A percentile compares a stretch with the other conserved stretches of the same genome.
Conservation (phyloP, 75 land plant genomes). For the Isoetes taiwanensis region DNA sequence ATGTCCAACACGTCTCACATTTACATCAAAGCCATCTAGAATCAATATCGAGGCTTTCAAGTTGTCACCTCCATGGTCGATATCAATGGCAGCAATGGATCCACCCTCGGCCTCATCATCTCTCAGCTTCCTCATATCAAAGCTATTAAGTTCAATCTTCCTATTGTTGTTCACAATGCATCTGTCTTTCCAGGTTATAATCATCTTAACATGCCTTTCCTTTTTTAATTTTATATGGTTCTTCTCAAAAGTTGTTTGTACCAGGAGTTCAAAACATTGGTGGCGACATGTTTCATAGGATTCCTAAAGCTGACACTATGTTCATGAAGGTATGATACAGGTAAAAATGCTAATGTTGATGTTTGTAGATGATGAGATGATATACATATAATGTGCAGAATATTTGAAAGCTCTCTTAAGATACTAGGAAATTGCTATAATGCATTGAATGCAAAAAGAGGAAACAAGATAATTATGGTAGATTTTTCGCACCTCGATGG, state of each 20-base stretch:
- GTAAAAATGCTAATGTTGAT: not conserved
- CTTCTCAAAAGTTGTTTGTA: not conserved
- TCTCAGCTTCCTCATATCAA: constrained; percentile 16
- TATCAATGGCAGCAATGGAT: constrained; percentile 61
- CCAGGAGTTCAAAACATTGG: constrained; percentile 48
- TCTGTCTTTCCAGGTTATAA: constrained; percentile 33
- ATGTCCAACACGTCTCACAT: constrained; percentile 29
- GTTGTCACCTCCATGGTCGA: constrained; percentile 45
- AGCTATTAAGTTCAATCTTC: constrained; percentile 64
- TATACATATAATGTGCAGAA: constrained; percentile 14
- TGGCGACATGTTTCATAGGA: constrained; percentile 57
- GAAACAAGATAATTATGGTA: constrained; percentile 32
- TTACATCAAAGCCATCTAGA: constrained; percentile 42
- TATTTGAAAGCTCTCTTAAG: constrained; percentile 34
- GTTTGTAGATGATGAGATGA: not conserved
- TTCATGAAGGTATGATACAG: constrained; percentile 53
- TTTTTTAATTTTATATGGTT: not conserved
- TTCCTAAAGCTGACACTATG: constrained; percentile 53
- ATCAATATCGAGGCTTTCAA: constrained; percentile 36
- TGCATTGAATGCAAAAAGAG: constrained; percentile 27
- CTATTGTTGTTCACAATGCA: constrained; percentile 47
- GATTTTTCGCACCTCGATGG: constrained; percentile 16
- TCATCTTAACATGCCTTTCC: not conserved
- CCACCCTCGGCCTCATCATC: constrained; percentile 38
- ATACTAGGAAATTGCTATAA: constrained; percentile 37